Evolutionary conservation across 1,284 basidiomycete genomes (phyloP), one percentile per base, ranked within the genome.

Genomic region (Xerocomus minutiporus): DNA sequence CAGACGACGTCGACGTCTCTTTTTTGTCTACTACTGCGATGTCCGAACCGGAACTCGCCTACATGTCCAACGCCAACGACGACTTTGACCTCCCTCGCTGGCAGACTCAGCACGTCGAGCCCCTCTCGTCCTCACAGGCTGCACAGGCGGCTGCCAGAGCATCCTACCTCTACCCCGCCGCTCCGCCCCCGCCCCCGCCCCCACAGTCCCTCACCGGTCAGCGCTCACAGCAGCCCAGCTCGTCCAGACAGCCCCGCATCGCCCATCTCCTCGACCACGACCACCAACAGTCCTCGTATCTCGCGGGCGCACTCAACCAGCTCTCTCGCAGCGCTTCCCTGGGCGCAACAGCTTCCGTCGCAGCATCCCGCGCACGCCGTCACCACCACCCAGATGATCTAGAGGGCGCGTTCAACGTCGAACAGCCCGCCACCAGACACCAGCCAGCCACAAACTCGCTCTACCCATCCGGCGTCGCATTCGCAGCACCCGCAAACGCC

Each of bases 31-130:
- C 34, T 15, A 35, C 34, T 15, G 34, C 34, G 34, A 35, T 78
- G 76, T 77, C 76, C 60, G 75, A 77, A 70, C 74, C 75, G 57
- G 78, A 80, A 68, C 71, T 75, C 54, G 75, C 76, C 62, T 79
- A 78, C 73, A 78, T 79, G 77, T 69, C 68, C 61, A 73, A 72
- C 65, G 65, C 72, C 58, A 77, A 79, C 75, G 79, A 81, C 70
- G 79, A 78, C 65, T 82, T 80, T 71, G 86, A 88, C 78, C 84
- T 90, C 60, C 87, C 88, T 61, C 86, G 87, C 73, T 89, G 86
- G 86, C 81, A 85, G 67, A 82, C 83, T 15, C 84, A 85, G 63
- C 65, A 70, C 61, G 75, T 81, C 72, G 82, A 86, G 71, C 72
- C 78, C 51, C 76, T 84, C 61, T 78, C 84, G 7, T 82, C 83